phyloP scores from a whole-genome alignment of 2,329 filamentous ascomycete species.

The Alternaria metachromatica region DNA sequence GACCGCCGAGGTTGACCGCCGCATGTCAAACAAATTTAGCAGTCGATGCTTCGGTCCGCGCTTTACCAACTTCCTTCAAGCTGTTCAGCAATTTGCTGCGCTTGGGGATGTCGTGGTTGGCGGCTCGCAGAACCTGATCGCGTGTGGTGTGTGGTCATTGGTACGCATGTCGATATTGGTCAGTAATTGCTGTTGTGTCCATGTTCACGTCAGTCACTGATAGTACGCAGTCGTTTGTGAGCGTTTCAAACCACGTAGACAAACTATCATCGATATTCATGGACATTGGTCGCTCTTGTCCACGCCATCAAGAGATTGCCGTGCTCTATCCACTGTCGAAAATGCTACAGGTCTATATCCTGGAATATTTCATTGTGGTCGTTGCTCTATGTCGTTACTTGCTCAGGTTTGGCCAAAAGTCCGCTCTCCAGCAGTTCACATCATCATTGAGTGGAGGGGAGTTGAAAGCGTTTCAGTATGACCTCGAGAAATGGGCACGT shows the following conservation, averaged over 20 bases:
- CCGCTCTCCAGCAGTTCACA: slow-evolving; percentile 38
- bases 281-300: slow-evolving; percentile 47
- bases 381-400: slow-evolving; percentile 50
- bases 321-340: slow-evolving; percentile 51
- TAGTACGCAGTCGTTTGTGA: slow-evolving; percentile 36
- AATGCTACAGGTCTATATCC: slow-evolving; percentile 42
- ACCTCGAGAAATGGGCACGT: slow-evolving; percentile 46
- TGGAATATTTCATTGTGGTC: slow-evolving; percentile 53
- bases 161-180: slow-evolving; percentile 54
- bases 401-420: slow-evolving; percentile 44
- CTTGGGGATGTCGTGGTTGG: slow-evolving; percentile 54
- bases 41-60: slow-evolving; percentile 51
- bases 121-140: slow-evolving; percentile 55
- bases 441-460: slow-evolving; percentile 43
- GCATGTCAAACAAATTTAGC: slow-evolving; percentile 13
- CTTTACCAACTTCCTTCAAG: slow-evolving; percentile 51
- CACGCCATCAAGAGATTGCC: slow-evolving; percentile 51
- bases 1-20: slow-evolving; percentile 49
- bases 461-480: slow-evolving; percentile 39
- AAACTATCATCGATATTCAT: slow-evolving; percentile 52
- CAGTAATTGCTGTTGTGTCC: slow-evolving; percentile 24
- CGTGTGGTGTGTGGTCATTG: slow-evolving; percentile 55
- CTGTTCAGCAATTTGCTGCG: slow-evolving; percentile 53
- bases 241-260: slow-evolving; percentile 47
- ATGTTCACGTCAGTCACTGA: neutral